Percentiles rank a stretch among this genome's conserved stretches.
These are phyloP conservation scores for Thraustotheca clavata DNA, from an alignment of 352 stramenopile genomes.

Conservation along the genomic window DNA sequence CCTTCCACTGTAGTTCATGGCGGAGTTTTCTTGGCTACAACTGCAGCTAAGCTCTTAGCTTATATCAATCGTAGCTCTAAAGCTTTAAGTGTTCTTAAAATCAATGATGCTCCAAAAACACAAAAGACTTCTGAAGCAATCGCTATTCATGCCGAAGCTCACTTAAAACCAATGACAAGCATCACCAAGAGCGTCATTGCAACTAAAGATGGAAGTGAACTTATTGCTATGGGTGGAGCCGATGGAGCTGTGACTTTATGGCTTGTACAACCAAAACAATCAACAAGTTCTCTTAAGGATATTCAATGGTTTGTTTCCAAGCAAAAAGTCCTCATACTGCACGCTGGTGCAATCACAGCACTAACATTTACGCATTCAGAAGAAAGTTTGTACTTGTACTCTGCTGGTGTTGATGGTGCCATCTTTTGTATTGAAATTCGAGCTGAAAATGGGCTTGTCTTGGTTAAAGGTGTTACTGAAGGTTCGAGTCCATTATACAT, in stretches of 20 bases:
- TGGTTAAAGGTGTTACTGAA: constrained; percentile 18
- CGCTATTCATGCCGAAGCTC: constrained; percentile 38
- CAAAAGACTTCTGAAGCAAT: constrained; percentile 34
- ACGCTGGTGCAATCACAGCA: constrained; percentile 47
- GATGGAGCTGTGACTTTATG: constrained; percentile 61
- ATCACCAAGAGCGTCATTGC: constrained; percentile 37
- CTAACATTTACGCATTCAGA: constrained; percentile 38
- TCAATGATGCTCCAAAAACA: constrained; percentile 7
- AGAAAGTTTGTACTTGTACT: constrained; percentile 42
- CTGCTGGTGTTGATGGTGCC: constrained; percentile 49
- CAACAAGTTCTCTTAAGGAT: constrained; percentile 33
- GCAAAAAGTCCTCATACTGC: constrained; percentile 52
- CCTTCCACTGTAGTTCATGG: not conserved
- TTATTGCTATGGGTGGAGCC: constrained; percentile 53
- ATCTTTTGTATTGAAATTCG: constrained; percentile 60
- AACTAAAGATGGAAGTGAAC: constrained; percentile 40
- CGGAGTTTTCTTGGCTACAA: not conserved
- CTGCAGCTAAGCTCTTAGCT: constrained; percentile 5
- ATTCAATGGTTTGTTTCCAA: constrained; percentile 39
- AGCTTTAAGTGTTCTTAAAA: not conserved
- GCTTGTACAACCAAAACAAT: constrained; percentile 29
- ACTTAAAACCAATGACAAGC: constrained; percentile 43
- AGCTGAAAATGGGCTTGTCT: constrained; percentile 20
- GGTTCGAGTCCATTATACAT: constrained; percentile 38
- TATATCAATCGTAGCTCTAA: constrained; percentile 3